Evolutionary conservation across 257 asterid species (phyloP).

Genomic region (Euphrasia confusa): DNA sequence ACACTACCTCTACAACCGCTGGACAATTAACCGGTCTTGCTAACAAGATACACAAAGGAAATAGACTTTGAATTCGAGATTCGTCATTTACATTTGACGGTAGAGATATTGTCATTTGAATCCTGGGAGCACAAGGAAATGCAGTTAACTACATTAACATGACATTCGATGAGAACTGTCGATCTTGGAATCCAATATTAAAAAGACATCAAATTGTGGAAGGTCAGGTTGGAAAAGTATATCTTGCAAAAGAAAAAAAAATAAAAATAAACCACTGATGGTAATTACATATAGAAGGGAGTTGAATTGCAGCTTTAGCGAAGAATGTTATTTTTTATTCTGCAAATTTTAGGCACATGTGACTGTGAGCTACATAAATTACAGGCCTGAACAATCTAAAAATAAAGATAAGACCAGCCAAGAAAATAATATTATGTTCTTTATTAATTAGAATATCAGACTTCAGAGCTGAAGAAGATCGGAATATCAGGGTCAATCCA

Average conservation of each 20-base stretch:
- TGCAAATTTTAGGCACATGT: constrained; percentile 3
- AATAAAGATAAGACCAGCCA: constrained; percentile 12
- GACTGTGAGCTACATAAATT: not conserved
- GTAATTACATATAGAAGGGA: constrained; percentile 10
- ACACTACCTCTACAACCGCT: constrained; percentile 58
- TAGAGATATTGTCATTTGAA: constrained; percentile 72
- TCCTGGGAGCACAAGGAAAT: constrained; percentile 42
- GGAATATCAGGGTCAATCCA: constrained; percentile 3
- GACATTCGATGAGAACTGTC: constrained; percentile 9
- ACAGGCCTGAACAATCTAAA: constrained; percentile 10
- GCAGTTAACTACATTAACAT: constrained; percentile 16
- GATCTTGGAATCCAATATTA: constrained; percentile 20
- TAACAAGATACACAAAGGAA: constrained; percentile 80
- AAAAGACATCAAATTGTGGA: constrained; percentile 4
- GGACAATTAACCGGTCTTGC: constrained; percentile 66
- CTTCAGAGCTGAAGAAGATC: not conserved
- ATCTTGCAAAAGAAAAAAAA: constrained; percentile 3
- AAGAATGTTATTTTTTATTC: constrained; percentile 16
- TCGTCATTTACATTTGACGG: constrained; percentile 65
- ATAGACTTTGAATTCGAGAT: constrained; percentile 52
- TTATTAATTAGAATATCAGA: constrained; percentile 1
- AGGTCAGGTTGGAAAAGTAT: not conserved
- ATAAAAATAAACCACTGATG: constrained; percentile 3
- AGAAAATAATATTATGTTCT: not conserved
- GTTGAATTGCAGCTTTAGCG: constrained; percentile 16